phyloP scores from a whole-genome alignment of 1,139 yeast species.

The Pichia norvegensis region DNA sequence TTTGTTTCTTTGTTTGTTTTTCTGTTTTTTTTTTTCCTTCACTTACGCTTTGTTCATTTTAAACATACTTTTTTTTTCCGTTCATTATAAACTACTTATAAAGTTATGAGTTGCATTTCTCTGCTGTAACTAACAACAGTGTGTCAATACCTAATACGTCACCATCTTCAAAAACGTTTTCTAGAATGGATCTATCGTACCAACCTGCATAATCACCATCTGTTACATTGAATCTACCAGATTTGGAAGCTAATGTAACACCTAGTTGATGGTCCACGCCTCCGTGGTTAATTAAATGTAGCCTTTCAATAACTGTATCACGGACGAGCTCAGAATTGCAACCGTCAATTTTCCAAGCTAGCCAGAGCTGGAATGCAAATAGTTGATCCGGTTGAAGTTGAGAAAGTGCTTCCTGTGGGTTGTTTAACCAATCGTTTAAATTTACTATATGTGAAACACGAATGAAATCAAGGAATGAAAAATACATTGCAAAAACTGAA shows the following conservation, averaged over 20 bases:
- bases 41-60: not conserved
- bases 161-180: conserved; percentile 6
- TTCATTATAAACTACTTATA: not conserved
- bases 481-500: conserved; percentile 23
- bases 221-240: not conserved
- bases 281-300: conserved; percentile 2
- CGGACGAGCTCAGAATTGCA: conserved; percentile 17
- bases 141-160: conserved; percentile 5
- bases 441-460: conserved; percentile 16
- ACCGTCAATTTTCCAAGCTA: conserved; percentile 25
- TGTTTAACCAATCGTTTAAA: conserved; percentile 7
- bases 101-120: not conserved
- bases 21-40: not conserved
- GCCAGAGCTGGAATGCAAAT: conserved; percentile 19
- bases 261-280: conserved; percentile 10
- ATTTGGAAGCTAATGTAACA: not conserved
- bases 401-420: conserved; percentile 1
- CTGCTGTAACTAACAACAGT: conserved; percentile 7
- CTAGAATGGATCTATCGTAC: not conserved
- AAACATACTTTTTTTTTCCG: no score
- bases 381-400: conserved; percentile 2
- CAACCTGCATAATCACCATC: not conserved
- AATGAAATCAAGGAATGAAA: conserved; percentile 23
- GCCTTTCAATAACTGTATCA: conserved; percentile 9
- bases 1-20: no score